Conservation (phyloP, 2,329 filamentous ascomycete genomes). For the Ceratocystis diversiconidia region DNA sequence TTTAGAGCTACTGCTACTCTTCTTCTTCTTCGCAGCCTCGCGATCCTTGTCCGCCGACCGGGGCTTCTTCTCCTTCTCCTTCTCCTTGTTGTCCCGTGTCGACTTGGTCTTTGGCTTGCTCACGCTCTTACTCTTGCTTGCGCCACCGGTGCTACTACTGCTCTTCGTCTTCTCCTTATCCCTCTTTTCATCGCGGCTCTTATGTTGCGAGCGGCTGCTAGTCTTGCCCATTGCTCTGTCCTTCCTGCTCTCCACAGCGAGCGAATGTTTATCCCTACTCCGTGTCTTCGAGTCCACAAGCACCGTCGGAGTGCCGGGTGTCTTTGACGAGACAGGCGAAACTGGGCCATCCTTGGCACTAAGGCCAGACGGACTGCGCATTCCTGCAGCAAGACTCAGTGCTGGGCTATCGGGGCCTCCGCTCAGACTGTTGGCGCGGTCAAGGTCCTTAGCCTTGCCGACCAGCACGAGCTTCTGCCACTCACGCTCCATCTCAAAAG, state of each 20-base stretch:
- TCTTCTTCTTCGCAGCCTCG: neutral
- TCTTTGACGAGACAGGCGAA: neutral
- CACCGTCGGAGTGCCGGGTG: neutral
- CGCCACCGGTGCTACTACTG: neutral
- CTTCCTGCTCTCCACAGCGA: neutral
- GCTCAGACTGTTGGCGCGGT: neutral
- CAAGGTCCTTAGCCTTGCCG: constrained; percentile 10
- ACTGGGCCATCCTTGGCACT: neutral
- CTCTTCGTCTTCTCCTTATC: neutral
- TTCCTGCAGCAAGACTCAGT: neutral
- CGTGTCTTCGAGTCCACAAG: neutral
- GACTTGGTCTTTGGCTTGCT: neutral
- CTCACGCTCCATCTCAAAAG: constrained; percentile 18
- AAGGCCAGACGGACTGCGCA: constrained; percentile 12
- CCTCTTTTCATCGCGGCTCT: neutral
- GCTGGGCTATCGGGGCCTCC: constrained; percentile 3
- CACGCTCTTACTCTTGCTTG: neutral
- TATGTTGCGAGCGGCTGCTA: neutral
- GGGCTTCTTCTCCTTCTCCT: constrained; percentile 15
- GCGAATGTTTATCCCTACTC: neutral
- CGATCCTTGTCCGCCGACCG: neutral
- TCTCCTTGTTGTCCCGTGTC: neutral
- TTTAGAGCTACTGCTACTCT: neutral
- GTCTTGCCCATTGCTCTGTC: neutral
- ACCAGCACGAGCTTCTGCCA: constrained; percentile 15